phyloP scores from a whole-genome alignment of 768 basidiomycete genomes.

The Suillus variegatus region DNA sequence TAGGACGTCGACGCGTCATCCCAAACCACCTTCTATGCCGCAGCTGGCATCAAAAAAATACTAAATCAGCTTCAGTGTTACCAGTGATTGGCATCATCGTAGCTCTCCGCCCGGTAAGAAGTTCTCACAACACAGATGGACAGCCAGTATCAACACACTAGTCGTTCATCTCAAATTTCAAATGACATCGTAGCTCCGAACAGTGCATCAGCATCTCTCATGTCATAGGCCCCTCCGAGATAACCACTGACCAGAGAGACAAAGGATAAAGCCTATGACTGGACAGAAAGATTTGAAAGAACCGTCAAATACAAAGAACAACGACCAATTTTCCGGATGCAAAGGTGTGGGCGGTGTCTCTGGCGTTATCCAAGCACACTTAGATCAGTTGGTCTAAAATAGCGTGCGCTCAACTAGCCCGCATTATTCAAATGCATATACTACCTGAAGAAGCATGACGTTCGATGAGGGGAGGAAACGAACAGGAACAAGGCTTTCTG shows the following conservation, averaged over 20 bases:
- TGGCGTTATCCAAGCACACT: not conserved
- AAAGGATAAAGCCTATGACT: too few relatives aligned
- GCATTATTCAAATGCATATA: not conserved
- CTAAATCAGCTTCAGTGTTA: too few relatives aligned
- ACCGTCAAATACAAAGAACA: not conserved
- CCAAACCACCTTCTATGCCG: too few relatives aligned
- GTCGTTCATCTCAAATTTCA: not conserved
- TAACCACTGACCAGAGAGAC: too few relatives aligned
- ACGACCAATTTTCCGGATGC: not conserved
- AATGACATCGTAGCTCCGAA: not conserved
- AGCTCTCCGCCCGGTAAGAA: not conserved
- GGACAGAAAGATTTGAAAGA: not conserved
- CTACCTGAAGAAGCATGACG: not conserved
- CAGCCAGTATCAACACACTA: not conserved
- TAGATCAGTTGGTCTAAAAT: not conserved
- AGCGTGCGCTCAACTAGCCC: not conserved
- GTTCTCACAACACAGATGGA: not conserved
- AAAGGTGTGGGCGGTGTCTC: not conserved
- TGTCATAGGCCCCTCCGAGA: not conserved
- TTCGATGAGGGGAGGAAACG: not conserved
- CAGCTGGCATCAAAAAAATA: too few relatives aligned
- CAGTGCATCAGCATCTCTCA: not conserved
- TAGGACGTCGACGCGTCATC: too few relatives aligned
- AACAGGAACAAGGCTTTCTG: not conserved
- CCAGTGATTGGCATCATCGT: not conserved